Base-by-base conservation (phyloP, 2,329 filamentous ascomycete genomes). In the Elsinoe perseae region DNA sequence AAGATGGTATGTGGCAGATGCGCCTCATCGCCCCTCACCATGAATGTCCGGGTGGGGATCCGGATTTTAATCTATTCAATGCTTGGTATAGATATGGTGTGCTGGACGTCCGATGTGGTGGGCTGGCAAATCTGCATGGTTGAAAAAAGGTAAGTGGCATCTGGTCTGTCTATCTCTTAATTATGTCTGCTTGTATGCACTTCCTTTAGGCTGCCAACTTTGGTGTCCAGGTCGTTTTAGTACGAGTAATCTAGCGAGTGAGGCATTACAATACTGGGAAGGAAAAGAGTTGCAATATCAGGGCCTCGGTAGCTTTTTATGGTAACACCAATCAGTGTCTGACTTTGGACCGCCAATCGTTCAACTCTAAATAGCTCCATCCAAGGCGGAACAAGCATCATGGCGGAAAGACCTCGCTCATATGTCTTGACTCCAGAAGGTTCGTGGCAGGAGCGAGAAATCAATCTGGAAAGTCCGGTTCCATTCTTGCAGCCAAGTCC, bases 31-130 rank as follows among this genome's bases (percentile, higher is more conserved):
- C 21, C 44, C 3, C 44, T 18, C 5, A 50, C 18, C 25, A 30
- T 18, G 16, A 23, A 21, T 20, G 25, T 38, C 48, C 48, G 48
- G 28, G 48, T 28, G 48, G 48, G 48, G 48, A 52, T 38, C 48
- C 48, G 48, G 30, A 36, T 10, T 52, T 44, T 36, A 52, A 52
- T 52, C 48, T 52, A 52, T 52, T 25, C n/a, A 8, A 32, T 21
- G 25, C 48, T 38, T 36, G 30, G 48, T 36, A 38, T 38, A 44
- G 20, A 44, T 21, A 44, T 44, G 40, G 40, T 44, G 40, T 44
- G 40, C 20, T 44, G 21, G 40, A 44, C 9, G 40, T 44, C 40
- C 40, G 40, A 44, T 8, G 40, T 21, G 12, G 3, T 44, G 9
- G 12, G 14, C 32, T 27, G 25, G 44, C 44, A 30, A 8, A 18